Percentiles rank a stretch among this genome's conserved stretches.
These are phyloP conservation scores for Lipomyces oligophaga DNA, from an alignment of 805 yeast species.

Conservation along the genomic window DNA sequence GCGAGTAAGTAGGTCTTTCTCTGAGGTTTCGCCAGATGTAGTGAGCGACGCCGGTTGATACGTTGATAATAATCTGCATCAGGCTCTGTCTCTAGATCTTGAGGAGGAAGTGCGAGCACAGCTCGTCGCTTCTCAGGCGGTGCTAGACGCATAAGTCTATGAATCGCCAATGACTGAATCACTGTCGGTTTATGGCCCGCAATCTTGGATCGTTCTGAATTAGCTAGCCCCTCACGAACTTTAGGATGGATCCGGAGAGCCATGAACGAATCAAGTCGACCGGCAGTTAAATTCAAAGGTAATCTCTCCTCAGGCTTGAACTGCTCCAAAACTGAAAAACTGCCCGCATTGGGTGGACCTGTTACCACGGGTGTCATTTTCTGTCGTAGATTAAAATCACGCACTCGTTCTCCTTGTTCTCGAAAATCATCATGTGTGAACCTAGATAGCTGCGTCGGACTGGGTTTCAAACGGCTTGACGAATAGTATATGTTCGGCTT, in stretches of 20 bases:
- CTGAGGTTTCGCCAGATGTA: conserved; percentile 34
- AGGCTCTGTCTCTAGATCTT: conserved; percentile 5
- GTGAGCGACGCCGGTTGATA: conserved; percentile 7
- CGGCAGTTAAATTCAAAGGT: conserved; percentile 42
- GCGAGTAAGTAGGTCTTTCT: conserved; percentile 72
- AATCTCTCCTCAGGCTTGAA: conserved; percentile 33
- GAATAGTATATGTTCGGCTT: neutral
- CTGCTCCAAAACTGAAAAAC: conserved; percentile 33
- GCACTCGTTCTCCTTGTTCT: conserved; percentile 12
- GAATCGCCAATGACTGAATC: conserved; percentile 74
- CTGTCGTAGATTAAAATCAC: conserved; percentile 16
- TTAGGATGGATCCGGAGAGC: conserved; percentile 63
- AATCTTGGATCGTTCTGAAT: conserved; percentile 44
- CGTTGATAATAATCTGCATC: conserved; percentile 21
- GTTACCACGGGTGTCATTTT: conserved; percentile 6
- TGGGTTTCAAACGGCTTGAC: conserved; percentile 14
- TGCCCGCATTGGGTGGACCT: conserved; percentile 36
- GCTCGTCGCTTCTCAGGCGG: conserved; percentile 13
- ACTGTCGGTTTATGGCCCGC: conserved; percentile 57
- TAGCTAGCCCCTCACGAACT: conserved; percentile 57
- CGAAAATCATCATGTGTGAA: conserved; percentile 22
- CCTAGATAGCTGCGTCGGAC: conserved; percentile 10
- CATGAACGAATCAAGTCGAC: conserved; percentile 57
- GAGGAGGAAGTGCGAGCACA: conserved; percentile 3
- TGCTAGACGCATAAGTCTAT: conserved; percentile 32